These are phyloP conservation scores for Microcos paniculata DNA, from an alignment of 345 rosid species.

Conservation along the genomic window DNA sequence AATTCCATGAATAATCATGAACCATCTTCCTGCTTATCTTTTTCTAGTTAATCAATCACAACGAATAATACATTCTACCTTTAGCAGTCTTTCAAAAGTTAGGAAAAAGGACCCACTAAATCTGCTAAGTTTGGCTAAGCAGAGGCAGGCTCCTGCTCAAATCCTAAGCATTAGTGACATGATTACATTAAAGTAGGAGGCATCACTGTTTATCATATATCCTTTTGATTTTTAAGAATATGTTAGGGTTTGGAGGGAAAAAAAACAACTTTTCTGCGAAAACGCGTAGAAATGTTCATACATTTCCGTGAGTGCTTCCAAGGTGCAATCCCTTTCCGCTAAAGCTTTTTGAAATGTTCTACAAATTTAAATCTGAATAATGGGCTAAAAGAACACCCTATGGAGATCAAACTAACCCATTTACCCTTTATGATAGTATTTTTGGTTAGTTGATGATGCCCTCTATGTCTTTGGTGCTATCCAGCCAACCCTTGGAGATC, in stretches of 20 bases:
- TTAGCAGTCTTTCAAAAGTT: constrained; percentile 15
- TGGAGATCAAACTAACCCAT: background rate
- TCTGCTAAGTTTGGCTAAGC: constrained; percentile 22
- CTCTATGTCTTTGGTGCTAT: constrained; percentile 5
- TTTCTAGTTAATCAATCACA: background rate
- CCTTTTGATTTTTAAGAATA: background rate
- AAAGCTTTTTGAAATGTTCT: background rate
- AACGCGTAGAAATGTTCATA: background rate
- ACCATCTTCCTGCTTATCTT: background rate
- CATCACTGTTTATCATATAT: background rate
- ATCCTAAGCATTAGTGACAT: no score
- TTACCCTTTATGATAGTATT: background rate
- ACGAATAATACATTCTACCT: constrained; percentile 15
- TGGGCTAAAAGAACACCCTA: background rate
- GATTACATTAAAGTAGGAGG: constrained; percentile 1
- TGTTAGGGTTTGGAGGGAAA: no score
- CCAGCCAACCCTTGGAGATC: constrained; percentile 25
- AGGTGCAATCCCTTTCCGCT: background rate
- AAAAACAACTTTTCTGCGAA: background rate
- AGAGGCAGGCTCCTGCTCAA: background rate
- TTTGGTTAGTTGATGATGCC: background rate
- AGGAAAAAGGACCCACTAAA: constrained; percentile 31
- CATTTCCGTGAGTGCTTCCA: background rate
- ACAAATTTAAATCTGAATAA: background rate
- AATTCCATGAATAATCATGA: constrained; percentile 9